Evolutionary conservation across 441 rosid species (phyloP), one percentile per base, ranked within the genome.

Genomic region (Theobroma grandiflorum): DNA sequence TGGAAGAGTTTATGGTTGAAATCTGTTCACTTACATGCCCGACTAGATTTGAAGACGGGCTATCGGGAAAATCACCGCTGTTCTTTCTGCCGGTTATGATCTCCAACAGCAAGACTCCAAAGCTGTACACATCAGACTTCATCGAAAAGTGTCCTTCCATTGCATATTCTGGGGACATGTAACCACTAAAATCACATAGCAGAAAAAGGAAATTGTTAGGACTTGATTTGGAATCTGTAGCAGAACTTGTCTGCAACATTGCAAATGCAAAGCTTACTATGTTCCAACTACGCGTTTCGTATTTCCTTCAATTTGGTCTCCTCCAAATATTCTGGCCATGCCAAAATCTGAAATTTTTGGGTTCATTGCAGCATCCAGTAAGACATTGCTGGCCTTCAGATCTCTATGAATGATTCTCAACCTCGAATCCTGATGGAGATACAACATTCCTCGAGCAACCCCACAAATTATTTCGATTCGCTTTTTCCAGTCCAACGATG

Each of bases 291-390:
- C 89, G 0, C 92, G 88, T 5, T 83, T 90, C 18, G 96, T 93
- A 38, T 78, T 81, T 43, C 84, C 96, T 76, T 90, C 86, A 6
- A 72, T 66, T 85, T 94, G 91, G 61, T 87, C 88, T 0, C 81
- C 88, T 0, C 90, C 90, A 18, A 93, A 86, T 26, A 87, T 89
- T 81, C 90, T 85, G 0, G 98, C 94, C 87, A 92, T 73, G 1
- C 98, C 95, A 31, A 93, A 95, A 86, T 95, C 97, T 14, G 97
- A 89, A 55, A 95, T 93, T 81, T 90, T 95, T 0, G 98, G 94
- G 11, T 75, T 86, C 93, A 93, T 87, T 1, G 82, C 78, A 0
- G 66, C 81, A 70, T 95, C 97, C 8, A 95, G 76, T 47, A 95
- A 83, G 37, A 91, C 81, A 58, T 93, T 95, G 72, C 97, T 92